A percentile compares a stretch with the other conserved stretches of the same genome.
These are phyloP conservation scores for Amanita exitialis DNA, from an alignment of 768 basidiomycete species.

Conservation along the genomic window DNA sequence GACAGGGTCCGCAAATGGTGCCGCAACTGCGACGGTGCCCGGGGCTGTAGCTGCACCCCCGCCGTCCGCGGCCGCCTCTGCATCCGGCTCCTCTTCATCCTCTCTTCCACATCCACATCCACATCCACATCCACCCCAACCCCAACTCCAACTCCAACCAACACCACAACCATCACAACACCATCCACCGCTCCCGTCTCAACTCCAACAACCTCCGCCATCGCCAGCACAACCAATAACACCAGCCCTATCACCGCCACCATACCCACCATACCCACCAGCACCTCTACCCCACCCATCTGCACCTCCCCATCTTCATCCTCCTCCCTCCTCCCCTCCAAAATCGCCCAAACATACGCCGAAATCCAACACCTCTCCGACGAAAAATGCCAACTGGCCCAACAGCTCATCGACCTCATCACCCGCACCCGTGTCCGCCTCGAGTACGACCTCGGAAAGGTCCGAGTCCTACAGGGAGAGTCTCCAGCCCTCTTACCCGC, in stretches of 20 bases:
- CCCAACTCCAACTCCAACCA: background rate
- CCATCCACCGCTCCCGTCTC: constrained; percentile 24
- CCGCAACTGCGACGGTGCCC: too few relatives aligned
- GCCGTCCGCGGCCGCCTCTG: too few relatives aligned
- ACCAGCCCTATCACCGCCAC: constrained; percentile 12
- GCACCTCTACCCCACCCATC: constrained; percentile 18
- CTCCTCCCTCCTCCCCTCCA: constrained; percentile 27
- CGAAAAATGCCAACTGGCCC: constrained; percentile 37
- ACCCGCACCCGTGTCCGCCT: constrained; percentile 36
- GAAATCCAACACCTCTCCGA: constrained; percentile 33
- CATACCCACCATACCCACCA: constrained; percentile 11
- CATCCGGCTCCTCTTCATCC: constrained; percentile 6
- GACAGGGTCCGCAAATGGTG: background rate
- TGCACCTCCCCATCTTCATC: constrained; percentile 10
- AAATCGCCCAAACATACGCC: constrained; percentile 33
- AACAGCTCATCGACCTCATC: constrained; percentile 39
- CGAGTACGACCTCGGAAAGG: constrained; percentile 38
- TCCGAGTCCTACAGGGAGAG: constrained; percentile 38
- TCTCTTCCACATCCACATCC: constrained; percentile 12
- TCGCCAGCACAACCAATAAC: constrained; percentile 6
- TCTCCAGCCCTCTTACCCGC: background rate
- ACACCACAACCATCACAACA: background rate
- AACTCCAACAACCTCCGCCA: background rate
- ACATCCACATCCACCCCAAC: constrained; percentile 15
- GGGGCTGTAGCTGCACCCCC: too few relatives aligned